These are phyloP conservation scores for Iberis amara DNA, from an alignment of 441 rosid species.

Conservation along the genomic window DNA sequence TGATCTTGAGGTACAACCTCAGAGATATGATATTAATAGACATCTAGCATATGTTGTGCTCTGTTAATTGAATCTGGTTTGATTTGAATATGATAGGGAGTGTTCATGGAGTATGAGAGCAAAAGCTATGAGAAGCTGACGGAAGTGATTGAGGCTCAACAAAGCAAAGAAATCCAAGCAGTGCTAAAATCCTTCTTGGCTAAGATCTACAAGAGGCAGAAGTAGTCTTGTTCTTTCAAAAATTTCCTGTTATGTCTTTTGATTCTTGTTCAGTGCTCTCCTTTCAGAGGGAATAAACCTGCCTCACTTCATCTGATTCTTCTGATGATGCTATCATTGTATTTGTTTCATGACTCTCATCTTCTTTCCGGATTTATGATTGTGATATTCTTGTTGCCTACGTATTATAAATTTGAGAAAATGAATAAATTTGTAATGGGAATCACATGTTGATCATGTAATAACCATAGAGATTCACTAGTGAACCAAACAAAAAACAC, in stretches of 20 bases:
- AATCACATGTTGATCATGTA: neutral
- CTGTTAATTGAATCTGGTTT: slow-evolving; percentile 19
- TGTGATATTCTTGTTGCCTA: slow-evolving; percentile 4
- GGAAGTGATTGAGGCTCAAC: slow-evolving; percentile 58
- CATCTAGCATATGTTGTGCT: slow-evolving; percentile 10
- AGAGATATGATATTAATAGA: slow-evolving; percentile 7
- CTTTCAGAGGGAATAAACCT: slow-evolving; percentile 12
- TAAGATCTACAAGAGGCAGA: slow-evolving; percentile 87
- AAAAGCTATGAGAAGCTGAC: slow-evolving; percentile 61
- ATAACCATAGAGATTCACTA: neutral
- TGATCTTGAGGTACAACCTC: slow-evolving; percentile 52
- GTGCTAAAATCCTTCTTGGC: slow-evolving; percentile 79
- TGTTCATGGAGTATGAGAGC: slow-evolving; percentile 66
- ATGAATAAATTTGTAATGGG: neutral
- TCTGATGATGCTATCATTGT: neutral
- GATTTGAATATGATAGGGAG: slow-evolving; percentile 38
- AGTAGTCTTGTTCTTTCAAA: slow-evolving; percentile 31
- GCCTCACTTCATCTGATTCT: slow-evolving; percentile 11
- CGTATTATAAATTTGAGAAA: too few species aligned
- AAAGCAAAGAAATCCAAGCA: slow-evolving; percentile 64
- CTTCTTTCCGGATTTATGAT: slow-evolving; percentile 3
- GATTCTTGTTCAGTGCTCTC: slow-evolving; percentile 23
- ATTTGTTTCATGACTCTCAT: slow-evolving; percentile 13
- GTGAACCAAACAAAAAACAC: neutral
- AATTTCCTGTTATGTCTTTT: slow-evolving; percentile 1